A percentile compares a stretch with the other conserved stretches of the same genome.
phyloP scores from a whole-genome alignment of 495 filamentous ascomycete species.

The Lophiotrema nucula region DNA sequence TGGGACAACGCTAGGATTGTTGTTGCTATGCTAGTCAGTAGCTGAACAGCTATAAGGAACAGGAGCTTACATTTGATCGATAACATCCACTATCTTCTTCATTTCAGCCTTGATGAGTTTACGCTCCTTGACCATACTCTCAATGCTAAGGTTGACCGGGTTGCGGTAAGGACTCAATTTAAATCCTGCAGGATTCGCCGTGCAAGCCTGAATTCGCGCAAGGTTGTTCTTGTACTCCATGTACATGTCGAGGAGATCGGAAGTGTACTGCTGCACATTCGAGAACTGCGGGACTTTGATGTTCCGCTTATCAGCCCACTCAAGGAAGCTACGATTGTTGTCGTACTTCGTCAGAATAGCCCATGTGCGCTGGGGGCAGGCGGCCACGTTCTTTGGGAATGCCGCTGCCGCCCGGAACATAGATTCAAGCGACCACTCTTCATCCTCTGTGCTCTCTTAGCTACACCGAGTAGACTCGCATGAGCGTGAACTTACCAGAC shows the following conservation, averaged over 20 bases:
- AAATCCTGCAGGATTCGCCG: neutral
- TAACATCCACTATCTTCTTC: neutral
- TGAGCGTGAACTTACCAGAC: constrained; percentile 1
- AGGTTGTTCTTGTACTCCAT: neutral
- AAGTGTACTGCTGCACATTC: neutral
- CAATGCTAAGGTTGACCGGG: neutral
- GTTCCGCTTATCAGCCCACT: neutral
- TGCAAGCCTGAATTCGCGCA: neutral
- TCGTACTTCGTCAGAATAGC: neutral
- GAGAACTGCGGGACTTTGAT: neutral
- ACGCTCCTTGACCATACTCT: neutral
- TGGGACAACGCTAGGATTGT: no score
- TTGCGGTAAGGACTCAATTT: neutral
- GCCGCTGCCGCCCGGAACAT: constrained; percentile 24
- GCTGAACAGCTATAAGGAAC: no score
- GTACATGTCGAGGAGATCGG: neutral
- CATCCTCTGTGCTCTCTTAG: neutral
- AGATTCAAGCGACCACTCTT: neutral
- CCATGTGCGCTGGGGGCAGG: constrained; percentile 28
- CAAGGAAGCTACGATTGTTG: neutral
- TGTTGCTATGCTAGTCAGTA: no score
- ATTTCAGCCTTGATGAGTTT: neutral
- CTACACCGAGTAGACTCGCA: neutral
- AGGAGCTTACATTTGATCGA: no score
- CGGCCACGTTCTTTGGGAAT: constrained; percentile 32